phyloP scores from a whole-genome alignment of 352 stramenopile species.

The Pythium coloratum region DNA sequence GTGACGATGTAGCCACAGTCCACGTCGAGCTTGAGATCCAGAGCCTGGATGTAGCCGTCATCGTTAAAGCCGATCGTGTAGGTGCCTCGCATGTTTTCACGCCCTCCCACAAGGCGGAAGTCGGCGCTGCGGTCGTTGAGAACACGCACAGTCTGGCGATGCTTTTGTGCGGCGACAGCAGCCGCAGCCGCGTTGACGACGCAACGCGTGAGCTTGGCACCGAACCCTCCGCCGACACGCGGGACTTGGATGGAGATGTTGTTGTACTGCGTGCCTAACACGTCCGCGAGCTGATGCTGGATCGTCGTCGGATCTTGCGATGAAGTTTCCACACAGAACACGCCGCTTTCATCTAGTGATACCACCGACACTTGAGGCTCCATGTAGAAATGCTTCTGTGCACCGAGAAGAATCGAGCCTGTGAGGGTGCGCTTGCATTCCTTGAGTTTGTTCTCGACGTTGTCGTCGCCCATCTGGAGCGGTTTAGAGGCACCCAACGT shows the following conservation, averaged over 20 bases:
- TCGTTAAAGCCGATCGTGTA: slow-evolving; percentile 43
- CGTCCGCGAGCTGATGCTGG: slow-evolving; percentile 31
- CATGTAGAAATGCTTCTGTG: slow-evolving; percentile 64
- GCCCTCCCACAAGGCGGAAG: slow-evolving; percentile 39
- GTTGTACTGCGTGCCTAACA: slow-evolving; percentile 33
- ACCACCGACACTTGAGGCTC: slow-evolving; percentile 45
- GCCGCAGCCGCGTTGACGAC: slow-evolving; percentile 35
- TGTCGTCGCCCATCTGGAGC: slow-evolving; percentile 28
- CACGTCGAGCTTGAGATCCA: slow-evolving; percentile 30
- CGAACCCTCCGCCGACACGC: slow-evolving; percentile 50
- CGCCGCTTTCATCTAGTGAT: slow-evolving; percentile 30
- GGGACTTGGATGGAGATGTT: slow-evolving; percentile 36
- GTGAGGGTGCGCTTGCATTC: slow-evolving; percentile 18
- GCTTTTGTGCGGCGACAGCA: slow-evolving; percentile 38
- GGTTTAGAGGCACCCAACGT: slow-evolving; percentile 18
- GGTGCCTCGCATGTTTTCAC: slow-evolving; percentile 35
- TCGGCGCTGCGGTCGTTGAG: slow-evolving; percentile 47
- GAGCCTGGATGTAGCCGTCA: slow-evolving; percentile 34
- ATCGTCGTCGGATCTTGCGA: slow-evolving; percentile 34
- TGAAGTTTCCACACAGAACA: slow-evolving; percentile 35
- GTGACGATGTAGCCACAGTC: slow-evolving; percentile 31
- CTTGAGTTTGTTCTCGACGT: slow-evolving; percentile 27
- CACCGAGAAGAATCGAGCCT: slow-evolving; percentile 31
- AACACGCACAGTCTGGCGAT: slow-evolving; percentile 31
- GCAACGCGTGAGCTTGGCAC: slow-evolving; percentile 45